phyloP scores from a whole-genome alignment of 352 stramenopile species.

The Phytophthora hibernalis region DNA sequence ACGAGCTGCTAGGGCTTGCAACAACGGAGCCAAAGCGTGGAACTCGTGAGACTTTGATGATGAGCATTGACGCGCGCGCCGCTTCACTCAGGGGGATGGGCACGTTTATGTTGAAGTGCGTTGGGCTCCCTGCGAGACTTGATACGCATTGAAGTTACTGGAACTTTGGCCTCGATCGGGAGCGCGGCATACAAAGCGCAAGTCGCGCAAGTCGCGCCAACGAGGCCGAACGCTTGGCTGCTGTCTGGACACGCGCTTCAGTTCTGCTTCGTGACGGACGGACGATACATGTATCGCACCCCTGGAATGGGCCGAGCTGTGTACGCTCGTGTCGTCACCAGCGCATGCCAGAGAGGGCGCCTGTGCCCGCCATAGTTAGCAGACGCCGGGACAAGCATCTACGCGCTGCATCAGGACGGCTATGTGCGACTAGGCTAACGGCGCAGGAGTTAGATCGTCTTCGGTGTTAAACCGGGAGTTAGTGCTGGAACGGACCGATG shows the following conservation, averaged over 20 bases:
- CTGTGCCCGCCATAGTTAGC: no score
- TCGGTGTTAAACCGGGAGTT: background rate
- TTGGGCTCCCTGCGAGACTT: slow-evolving; percentile 40
- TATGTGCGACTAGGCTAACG: no score
- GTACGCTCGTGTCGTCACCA: no score
- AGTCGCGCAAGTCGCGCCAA: slow-evolving; percentile 14
- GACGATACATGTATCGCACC: no score
- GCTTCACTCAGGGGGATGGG: slow-evolving; percentile 31
- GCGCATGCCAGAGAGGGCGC: no score
- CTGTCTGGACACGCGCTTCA: slow-evolving; percentile 12
- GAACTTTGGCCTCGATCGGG: slow-evolving; percentile 6
- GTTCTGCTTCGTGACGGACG: background rate
- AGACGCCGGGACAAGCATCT: no score
- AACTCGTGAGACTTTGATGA: background rate
- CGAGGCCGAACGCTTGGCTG: background rate
- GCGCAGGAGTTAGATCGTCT: no score
- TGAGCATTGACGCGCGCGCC: slow-evolving; percentile 38
- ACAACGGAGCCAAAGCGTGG: background rate
- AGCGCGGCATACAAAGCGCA: slow-evolving; percentile 23
- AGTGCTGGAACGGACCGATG: background rate
- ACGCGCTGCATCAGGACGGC: no score
- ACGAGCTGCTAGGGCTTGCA: background rate
- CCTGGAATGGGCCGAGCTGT: no score
- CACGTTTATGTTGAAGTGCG: slow-evolving; percentile 49
- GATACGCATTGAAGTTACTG: slow-evolving; percentile 59